Conservation (phyloP, 345 rosid genomes). For the Zanthoxylum bungeanum region DNA sequence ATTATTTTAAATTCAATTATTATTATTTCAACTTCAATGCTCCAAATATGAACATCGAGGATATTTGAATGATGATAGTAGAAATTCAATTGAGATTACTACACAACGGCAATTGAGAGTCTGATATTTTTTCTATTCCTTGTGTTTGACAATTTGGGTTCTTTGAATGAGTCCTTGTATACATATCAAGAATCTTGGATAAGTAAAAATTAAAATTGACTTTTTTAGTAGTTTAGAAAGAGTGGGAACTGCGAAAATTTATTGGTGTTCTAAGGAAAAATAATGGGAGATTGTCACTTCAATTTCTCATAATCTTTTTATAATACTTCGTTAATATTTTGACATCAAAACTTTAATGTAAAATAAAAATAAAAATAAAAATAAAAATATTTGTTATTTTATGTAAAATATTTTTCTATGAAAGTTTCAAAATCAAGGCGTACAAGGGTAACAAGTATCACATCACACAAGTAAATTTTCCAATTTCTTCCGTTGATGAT, state of each 20-base stretch:
- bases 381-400: no score
- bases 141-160: background rate
- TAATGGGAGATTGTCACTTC: no score
- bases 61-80: background rate
- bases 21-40: no score
- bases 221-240: background rate
- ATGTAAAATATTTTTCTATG: no score
- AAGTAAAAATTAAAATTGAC: background rate
- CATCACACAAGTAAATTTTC: no score
- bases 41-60: no score
- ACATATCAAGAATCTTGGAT: background rate
- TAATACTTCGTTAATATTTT: background rate
- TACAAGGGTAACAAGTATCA: no score
- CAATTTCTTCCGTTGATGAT: no score
- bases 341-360: background rate
- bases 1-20: no score
- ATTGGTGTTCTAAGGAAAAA: background rate
- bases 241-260: background rate
- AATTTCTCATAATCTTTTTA: background rate
- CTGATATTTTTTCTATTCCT: background rate
- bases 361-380: no score
- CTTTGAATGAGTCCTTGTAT: background rate
- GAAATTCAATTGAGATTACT: background rate
- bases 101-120: background rate
- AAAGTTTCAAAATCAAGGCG: no score